Evolutionary conservation across 495 filamentous ascomycete species (phyloP).

Genomic region (Penicillium argentinense): DNA sequence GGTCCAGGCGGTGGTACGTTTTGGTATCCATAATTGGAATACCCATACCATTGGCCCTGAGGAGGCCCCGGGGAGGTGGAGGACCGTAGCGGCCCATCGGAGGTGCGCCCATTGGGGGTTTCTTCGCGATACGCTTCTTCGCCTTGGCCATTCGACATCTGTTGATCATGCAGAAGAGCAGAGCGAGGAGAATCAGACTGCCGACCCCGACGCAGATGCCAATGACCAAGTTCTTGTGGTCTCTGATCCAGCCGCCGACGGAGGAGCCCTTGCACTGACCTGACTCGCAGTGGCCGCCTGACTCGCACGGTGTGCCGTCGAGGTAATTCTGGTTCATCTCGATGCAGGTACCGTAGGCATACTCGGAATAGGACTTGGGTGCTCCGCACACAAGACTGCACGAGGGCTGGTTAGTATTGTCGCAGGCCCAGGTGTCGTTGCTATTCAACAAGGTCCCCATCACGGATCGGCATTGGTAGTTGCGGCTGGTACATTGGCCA

Average conservation of each 20-base stretch:
- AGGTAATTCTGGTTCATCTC: conserved; percentile 89
- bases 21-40: conserved; percentile 25
- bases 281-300: conserved; percentile 76
- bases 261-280: conserved; percentile 68
- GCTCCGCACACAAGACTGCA: conserved; percentile 78
- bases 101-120: conserved; percentile 12
- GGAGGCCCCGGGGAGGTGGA: conserved; percentile 23
- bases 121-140: neutral
- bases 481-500: conserved; percentile 91
- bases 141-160: conserved; percentile 45
- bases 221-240: conserved; percentile 74
- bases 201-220: conserved; percentile 69
- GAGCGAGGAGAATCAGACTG: conserved; percentile 59
- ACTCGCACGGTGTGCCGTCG: conserved; percentile 85
- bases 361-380: conserved; percentile 58
- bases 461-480: conserved; percentile 83
- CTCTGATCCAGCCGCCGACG: conserved; percentile 63
- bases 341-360: conserved; percentile 42
- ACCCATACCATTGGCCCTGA: conserved; percentile 30
- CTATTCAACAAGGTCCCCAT: conserved; percentile 75
- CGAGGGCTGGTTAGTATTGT: conserved; percentile 47
- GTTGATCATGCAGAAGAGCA: conserved; percentile 59
- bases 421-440: conserved; percentile 83
- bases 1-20: conserved; percentile 23
- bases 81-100: conserved; percentile 25